Percentiles rank a stretch among this genome's conserved stretches.
Conservation (phyloP, 345 rosid species). For the Euphorbia pulcherrima region DNA sequence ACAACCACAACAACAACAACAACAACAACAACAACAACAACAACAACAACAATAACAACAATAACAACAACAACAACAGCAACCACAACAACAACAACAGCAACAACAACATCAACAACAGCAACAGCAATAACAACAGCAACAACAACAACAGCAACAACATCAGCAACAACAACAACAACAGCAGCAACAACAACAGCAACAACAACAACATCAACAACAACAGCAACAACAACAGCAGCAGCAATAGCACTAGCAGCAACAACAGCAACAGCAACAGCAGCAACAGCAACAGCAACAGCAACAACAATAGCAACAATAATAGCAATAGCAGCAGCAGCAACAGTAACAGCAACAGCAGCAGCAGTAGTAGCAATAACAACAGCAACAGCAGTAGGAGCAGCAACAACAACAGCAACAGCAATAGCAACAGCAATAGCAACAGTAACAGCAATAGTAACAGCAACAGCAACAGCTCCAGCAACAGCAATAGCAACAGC, state of each 20-base stretch:
- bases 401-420: neutral
- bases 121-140: neutral
- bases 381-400: neutral
- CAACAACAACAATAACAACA: neutral
- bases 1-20: neutral
- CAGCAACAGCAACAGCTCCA: neutral
- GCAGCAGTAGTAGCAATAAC: neutral
- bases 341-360: neutral
- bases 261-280: neutral
- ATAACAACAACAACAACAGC: neutral
- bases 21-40: neutral
- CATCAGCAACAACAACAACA: neutral
- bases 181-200: neutral
- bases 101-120: neutral
- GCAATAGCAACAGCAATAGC: neutral
- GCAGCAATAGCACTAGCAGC: neutral
- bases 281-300: neutral
- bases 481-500: neutral
- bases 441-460: neutral
- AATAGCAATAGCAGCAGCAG: neutral
- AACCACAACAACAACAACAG: neutral
- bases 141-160: neutral
- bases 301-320: neutral
- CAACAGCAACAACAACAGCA: neutral
- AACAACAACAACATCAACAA: neutral